These are phyloP conservation scores for Trichosporon coremiiforme DNA, from an alignment of 1,284 basidiomycete species.

Conservation along the genomic window DNA sequence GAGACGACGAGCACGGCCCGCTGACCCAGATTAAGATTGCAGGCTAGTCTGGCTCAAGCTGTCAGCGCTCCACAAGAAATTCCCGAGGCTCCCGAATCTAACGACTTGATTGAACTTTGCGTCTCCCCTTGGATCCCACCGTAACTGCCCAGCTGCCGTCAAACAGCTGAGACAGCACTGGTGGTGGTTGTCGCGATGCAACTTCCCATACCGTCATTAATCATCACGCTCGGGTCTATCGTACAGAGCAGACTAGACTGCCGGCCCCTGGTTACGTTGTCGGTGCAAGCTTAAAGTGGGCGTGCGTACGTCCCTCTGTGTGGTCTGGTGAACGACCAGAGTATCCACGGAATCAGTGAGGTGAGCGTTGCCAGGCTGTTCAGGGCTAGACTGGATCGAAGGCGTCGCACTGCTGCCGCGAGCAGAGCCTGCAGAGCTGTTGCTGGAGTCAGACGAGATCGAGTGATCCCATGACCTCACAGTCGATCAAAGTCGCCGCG, in stretches of 20 bases:
- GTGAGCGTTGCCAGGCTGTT: not conserved
- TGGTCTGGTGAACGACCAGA: not conserved
- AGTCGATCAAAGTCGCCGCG: not conserved
- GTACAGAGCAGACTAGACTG: not conserved
- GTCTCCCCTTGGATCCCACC: not conserved
- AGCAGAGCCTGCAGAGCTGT: not conserved
- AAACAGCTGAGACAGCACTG: not conserved
- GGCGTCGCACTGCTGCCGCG: not conserved
- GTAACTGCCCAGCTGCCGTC: not conserved
- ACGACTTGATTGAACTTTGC: slow-evolving; percentile 7
- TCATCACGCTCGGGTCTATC: not conserved
- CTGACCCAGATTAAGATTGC: not conserved
- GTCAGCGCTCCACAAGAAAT: not conserved
- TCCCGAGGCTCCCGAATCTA: slow-evolving; percentile 6
- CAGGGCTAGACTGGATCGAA: not conserved
- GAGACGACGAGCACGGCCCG: slow-evolving; percentile 3
- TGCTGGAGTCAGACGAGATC: not conserved
- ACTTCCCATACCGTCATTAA: slow-evolving; percentile 1
- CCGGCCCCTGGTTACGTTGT: not conserved
- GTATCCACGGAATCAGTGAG: not conserved
- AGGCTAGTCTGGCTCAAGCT: not conserved
- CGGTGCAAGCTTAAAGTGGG: not conserved
- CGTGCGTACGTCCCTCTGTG: not conserved
- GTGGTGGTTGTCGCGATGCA: not conserved
- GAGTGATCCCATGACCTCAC: not conserved